A percentile compares a stretch with the other conserved stretches of the same genome.
Conservation (phyloP, 2,329 filamentous ascomycete genomes). For the Fusarium sp. region DNA sequence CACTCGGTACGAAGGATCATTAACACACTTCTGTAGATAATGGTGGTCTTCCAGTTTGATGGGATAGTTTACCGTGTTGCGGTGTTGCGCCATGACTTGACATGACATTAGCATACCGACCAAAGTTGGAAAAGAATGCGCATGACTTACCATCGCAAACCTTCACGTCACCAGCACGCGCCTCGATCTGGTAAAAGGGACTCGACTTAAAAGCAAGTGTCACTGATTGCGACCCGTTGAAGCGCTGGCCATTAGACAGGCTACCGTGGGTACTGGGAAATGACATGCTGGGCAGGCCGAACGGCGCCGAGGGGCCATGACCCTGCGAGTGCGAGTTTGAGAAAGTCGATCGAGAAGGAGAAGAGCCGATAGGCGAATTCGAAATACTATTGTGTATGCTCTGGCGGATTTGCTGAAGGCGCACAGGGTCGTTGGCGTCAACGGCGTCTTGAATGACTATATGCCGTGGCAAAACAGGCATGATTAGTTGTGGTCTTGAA, state of each 20-base stretch:
- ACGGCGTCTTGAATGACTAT: slow-evolving; percentile 57
- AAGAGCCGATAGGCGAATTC: slow-evolving; percentile 40
- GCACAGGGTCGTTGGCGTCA: slow-evolving; percentile 51
- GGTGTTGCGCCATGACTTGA: slow-evolving; percentile 66
- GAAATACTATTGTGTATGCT: slow-evolving; percentile 54
- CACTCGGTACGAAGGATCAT: slow-evolving; percentile 73
- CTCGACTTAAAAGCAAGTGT: slow-evolving; percentile 70
- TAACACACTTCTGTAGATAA: slow-evolving; percentile 64
- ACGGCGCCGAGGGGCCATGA: slow-evolving; percentile 17
- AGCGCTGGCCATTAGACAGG: slow-evolving; percentile 37
- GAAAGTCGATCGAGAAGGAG: slow-evolving; percentile 34
- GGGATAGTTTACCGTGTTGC: slow-evolving; percentile 59
- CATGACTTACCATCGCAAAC: slow-evolving; percentile 76
- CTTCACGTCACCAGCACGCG: slow-evolving; percentile 71
- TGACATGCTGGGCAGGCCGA: slow-evolving; percentile 36
- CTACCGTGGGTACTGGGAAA: slow-evolving; percentile 32
- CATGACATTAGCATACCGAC: slow-evolving; percentile 14
- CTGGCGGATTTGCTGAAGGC: slow-evolving; percentile 57
- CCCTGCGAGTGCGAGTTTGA: slow-evolving; percentile 16
- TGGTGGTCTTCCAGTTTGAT: slow-evolving; percentile 63
- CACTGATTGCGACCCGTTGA: slow-evolving; percentile 29
- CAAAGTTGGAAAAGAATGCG: background rate
- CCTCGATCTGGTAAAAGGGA: slow-evolving; percentile 82
- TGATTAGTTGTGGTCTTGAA: slow-evolving; percentile 16
- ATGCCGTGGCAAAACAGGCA: slow-evolving; percentile 3